A percentile compares a stretch with the other conserved stretches of the same genome.
Evolutionary conservation across 2,329 filamentous ascomycete species (phyloP).

Genomic region (Elsinoe fawcettii): DNA sequence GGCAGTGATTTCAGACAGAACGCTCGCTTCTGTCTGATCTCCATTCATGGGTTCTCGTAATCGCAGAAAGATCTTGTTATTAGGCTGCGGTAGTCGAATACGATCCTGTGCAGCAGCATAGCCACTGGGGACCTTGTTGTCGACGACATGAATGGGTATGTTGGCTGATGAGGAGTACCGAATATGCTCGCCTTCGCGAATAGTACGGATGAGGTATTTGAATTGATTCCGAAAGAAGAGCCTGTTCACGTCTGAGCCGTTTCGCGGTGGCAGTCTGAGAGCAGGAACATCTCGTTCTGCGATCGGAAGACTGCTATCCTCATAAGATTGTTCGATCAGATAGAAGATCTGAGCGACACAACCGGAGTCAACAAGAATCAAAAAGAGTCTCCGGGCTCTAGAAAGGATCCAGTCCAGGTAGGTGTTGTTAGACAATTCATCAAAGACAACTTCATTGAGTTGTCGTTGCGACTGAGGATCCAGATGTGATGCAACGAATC

Average conservation of each 20-base stretch:
- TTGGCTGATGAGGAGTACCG: constrained; percentile 19
- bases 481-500: constrained; percentile 59
- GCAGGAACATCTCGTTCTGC: constrained; percentile 51
- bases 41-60: constrained; percentile 3
- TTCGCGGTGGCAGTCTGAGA: background rate
- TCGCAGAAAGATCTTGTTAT: constrained; percentile 6
- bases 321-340: constrained; percentile 67
- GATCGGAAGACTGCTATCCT: constrained; percentile 64
- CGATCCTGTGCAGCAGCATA: constrained; percentile 2
- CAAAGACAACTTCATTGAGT: constrained; percentile 53
- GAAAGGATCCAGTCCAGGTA: constrained; percentile 72
- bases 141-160: constrained; percentile 7
- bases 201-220: constrained; percentile 56
- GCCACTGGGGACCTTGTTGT: constrained; percentile 1
- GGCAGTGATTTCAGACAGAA: constrained; percentile 6
- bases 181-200: constrained; percentile 54
- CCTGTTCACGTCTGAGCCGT: constrained; percentile 37
- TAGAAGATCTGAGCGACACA: constrained; percentile 67
- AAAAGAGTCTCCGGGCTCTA: constrained; percentile 61
- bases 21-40: constrained; percentile 6
- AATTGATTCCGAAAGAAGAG: constrained; percentile 66
- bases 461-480: constrained; percentile 29
- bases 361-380: constrained; percentile 62
- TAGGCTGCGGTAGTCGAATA: background rate
- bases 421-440: constrained; percentile 55